phyloP scores from a whole-genome alignment of 805 yeast genomes.

The Myxozyma neglecta region DNA sequence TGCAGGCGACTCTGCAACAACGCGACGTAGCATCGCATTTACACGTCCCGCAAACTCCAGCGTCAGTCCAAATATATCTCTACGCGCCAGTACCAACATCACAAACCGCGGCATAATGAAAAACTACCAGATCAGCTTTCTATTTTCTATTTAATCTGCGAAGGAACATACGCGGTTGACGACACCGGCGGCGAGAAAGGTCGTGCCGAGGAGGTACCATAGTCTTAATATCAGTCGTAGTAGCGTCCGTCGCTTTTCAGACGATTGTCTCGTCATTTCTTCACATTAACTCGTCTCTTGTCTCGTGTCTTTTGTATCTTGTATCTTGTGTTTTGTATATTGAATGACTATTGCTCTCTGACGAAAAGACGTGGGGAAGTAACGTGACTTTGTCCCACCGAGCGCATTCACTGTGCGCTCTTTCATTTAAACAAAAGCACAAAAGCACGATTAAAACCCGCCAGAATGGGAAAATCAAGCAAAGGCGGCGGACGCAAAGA shows the following conservation, averaged over 20 bases:
- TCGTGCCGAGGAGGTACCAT: constrained; percentile 19
- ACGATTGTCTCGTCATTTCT: not conserved
- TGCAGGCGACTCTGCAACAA: constrained; percentile 5
- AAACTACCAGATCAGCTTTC: not conserved
- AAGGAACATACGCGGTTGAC: constrained; percentile 14
- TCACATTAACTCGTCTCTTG: too few species aligned
- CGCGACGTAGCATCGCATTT: constrained; percentile 1
- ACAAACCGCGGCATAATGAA: constrained; percentile 21
- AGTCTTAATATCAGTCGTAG: constrained; percentile 6
- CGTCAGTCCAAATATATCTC: constrained; percentile 10
- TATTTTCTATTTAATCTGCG: not conserved
- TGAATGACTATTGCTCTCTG: too few species aligned
- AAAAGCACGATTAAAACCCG: too few species aligned
- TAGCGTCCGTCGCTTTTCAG: constrained; percentile 2
- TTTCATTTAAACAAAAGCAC: too few species aligned
- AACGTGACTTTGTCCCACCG: too few species aligned
- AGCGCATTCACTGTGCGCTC: too few species aligned
- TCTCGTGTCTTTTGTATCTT: too few species aligned
- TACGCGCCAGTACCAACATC: constrained; percentile 11
- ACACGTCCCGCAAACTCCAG: constrained; percentile 3
- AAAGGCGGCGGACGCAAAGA: not conserved
- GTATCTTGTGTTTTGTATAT: too few species aligned
- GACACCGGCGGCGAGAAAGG: constrained; percentile 14
- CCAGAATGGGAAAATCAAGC: not conserved
- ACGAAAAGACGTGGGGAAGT: too few species aligned